A percentile compares a stretch with the other conserved stretches of the same genome.
phyloP scores from a whole-genome alignment of 306 rosid species.

The barrel medic (Medicago truncatula) region MtrunA17r5.0-ANR NC_053044.1:31744501-31745000 shows the following conservation, averaged over 20 bases:
- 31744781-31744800: neutral
- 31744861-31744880: slow-evolving; percentile 5
- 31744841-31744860: slow-evolving; percentile 9
- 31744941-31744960: neutral
- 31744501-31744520: slow-evolving; percentile 32
- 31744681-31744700: slow-evolving; percentile 84
- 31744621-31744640: slow-evolving; percentile 87
- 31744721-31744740: slow-evolving; percentile 50
- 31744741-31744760: slow-evolving; percentile 23
- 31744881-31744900: neutral
- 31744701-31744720: slow-evolving; percentile 75
- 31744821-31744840: neutral
- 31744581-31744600: slow-evolving; percentile 84
- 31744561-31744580: slow-evolving; percentile 96
- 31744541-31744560: slow-evolving; percentile 89
- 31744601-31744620: slow-evolving; percentile 86
- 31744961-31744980: neutral
- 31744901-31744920: neutral
- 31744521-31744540: slow-evolving; percentile 87
- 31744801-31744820: neutral
- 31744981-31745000: neutral
- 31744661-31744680: slow-evolving; percentile 83
- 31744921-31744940: neutral
- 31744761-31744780: neutral
- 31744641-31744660: slow-evolving; percentile 95